Base-by-base conservation (phyloP, 2,329 filamentous ascomycete species). In the Monilinia laxa region DNA sequence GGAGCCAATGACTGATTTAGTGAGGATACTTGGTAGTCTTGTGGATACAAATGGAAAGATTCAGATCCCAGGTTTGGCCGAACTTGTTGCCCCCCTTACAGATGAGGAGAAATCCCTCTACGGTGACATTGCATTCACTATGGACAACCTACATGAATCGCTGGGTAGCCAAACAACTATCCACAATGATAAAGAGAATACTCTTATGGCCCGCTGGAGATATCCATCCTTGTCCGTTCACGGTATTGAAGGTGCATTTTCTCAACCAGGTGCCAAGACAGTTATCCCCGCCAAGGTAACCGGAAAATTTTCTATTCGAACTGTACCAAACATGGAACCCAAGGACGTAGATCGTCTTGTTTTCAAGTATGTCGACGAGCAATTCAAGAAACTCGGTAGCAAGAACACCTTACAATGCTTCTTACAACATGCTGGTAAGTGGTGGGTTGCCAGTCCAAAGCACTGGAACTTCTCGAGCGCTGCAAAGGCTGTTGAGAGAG, bases 381-480 rank as follows among this genome's bases (percentile, higher is more conserved):
- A 91, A 72, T 97, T 96, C 78, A 89, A 90, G 74, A 92, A 93
- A 80, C 85, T 98, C 45, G 86, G 87, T 71, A 95, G 90, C 80
- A 99, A 99, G 85, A 99, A 99, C 83, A 93, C 84, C 20, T 80
- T 96, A 76, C 91, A 91, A 74, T 88, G 93, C 64, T 88, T 84
- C 76, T 84, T 93, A 67, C 89, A 94, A 80, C 95, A 99, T 82
- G 89, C 88, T 68, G 95, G 95, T 73, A 97, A 97, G 81, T 99
- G 95, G 95, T 99, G 95, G 95, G 93, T 96, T 58, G 93, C 96
- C 57, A 93, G 90, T 76, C 94, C 95, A 40, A 95, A 96, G 81
- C 94, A 99, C 85, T 98, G 95, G 93, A 99, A 99, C 85, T 99
- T 98, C 81, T 86, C 88, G 40, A 94, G 94, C 35, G 95, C 95